Evolutionary conservation across 306 rosid species (phyloP), one percentile per base, ranked within the genome.

Genomic region (Quercus cerris): DNA sequence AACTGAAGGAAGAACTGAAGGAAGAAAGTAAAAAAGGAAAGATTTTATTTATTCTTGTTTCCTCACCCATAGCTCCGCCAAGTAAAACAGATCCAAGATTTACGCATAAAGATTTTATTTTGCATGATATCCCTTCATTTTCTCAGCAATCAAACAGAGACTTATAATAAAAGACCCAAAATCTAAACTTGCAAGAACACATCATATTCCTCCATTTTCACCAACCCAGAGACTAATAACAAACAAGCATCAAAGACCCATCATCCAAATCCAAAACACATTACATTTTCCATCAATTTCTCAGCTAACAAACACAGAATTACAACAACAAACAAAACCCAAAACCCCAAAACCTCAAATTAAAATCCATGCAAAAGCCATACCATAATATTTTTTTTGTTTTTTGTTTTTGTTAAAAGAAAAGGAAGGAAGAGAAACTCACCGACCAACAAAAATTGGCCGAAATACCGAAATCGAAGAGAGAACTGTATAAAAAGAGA

Each of bases 381-480:
- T 41, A 8, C 0, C 46, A 41, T 41, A 0, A 2, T 23, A 23
- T 23, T 23, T 23, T 23, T 38, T 35, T 30, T 30, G 5, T 4
- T 31, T 31, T 33, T 33, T 33, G 2, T 7, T 38, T 6, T 38
- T 7, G 12, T 41, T 8, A 62, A 18, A 35, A 67, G 8, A 35
- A 22, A 35, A 22, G 35, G 59, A 70, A 80, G 25, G 56, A 80
- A 38, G 25, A 52, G 74, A 56, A 35, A 84, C 92, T 88, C 63
- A 92, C 92, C 83, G 25, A 77, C 58, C 79, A 54, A 83, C 46
- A 41, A 75, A 81, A 82, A 1, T 63, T 74, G 80, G 74, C 77
- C 80, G 49, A 72, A 75, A 31, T 80, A 55, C 49, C 51, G 38
- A 38, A 7, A 31, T 69, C 78, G 25, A 41, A 6, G 70, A 17